Evolutionary conservation across 371 early-diverging fungal species (phyloP).

Genomic region (Cokeromyces recurvatus): DNA sequence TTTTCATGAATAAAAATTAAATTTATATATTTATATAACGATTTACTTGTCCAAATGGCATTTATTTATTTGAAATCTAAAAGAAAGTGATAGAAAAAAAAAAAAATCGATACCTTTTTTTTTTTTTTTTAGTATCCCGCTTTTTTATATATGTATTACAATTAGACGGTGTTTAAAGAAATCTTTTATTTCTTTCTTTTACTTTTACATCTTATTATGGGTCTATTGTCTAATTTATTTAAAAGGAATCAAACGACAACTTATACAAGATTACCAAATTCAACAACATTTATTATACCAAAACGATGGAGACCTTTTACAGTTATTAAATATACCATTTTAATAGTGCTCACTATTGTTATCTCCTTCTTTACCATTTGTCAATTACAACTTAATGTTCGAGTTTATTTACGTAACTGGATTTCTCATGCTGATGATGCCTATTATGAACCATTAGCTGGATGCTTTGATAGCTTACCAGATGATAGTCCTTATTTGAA

Average conservation of each 20-base stretch:
- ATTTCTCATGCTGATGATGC: conserved; percentile 44
- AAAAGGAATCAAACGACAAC: conserved; percentile 2
- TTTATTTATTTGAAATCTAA: too few species aligned
- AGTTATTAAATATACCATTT: conserved; percentile 23
- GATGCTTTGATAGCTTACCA: conserved; percentile 40
- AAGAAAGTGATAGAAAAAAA: too few species aligned
- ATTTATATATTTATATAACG: too few species aligned
- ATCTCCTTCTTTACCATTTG: conserved; percentile 37
- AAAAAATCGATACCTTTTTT: too few species aligned
- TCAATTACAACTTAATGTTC: conserved; percentile 42
- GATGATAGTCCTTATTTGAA: conserved; percentile 32
- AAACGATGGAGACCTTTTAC: conserved; percentile 29
- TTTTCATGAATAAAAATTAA: too few species aligned
- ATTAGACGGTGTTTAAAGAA: too few species aligned
- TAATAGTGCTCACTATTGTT: conserved; percentile 11
- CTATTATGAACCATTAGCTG: conserved; percentile 33
- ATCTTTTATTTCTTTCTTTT: too few species aligned
- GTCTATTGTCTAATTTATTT: conserved; percentile 15
- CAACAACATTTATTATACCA: conserved; percentile 23
- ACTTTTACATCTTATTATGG: too few species aligned
- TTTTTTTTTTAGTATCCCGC: too few species aligned
- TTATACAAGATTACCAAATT: conserved; percentile 16
- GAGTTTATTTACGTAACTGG: conserved; percentile 51
- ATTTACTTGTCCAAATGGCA: too few species aligned
- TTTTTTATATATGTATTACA: too few species aligned